Evolutionary conservation across 495 filamentous ascomycete genomes (phyloP), one percentile per base, ranked within the genome.

Genomic region (Evernia prunastri): DNA sequence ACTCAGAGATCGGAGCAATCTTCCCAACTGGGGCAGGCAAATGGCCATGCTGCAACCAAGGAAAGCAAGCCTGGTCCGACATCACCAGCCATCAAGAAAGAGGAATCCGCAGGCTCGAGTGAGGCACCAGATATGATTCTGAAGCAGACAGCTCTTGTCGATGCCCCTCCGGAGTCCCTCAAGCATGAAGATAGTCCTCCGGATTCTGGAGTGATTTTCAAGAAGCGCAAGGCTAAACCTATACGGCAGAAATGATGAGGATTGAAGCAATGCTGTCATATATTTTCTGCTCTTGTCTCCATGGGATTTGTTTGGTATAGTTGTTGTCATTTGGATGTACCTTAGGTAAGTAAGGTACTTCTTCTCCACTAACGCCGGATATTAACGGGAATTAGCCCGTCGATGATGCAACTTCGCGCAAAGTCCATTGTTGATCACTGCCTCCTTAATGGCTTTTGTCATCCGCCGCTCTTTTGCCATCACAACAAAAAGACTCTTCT

Each of bases 211-310:
- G 80, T 93, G 25, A 76, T 94, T 17, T 97, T 97, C 78, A 97
- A 96, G 77, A 96, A 96, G 76, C 84, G 92, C 66, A 96, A 94
- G 71, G 81, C 87, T 1, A 96, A 92, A 73, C 84, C 85, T 39
- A 83, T 89, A 68, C 81, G 84, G 43, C 83, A 86, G 49, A 80
- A 75, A 67, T 78, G 68, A 72, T 40, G 15, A 49, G 33, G 17
- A 29, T 54, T 18, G 42, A 54, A 25, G 25, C 47, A n/a, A 2
- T 35, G 3, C 29, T 1, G 4, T 12, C n/a, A 25, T 12, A 0
- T 31, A 18, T n/a, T 18, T 20, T 15, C 20, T 6, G 7, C 13
- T 35, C 27, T n/a, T 23, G 1, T 51, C 53, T n/a, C 43, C 45
- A 49, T 27, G 45, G 13, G 23, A 9, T 49, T 13, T 15, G 4